Percentiles rank a stretch among this genome's conserved stretches.
phyloP scores from a whole-genome alignment of 148 eudicot genomes.

The Cornus suecica region DNA sequence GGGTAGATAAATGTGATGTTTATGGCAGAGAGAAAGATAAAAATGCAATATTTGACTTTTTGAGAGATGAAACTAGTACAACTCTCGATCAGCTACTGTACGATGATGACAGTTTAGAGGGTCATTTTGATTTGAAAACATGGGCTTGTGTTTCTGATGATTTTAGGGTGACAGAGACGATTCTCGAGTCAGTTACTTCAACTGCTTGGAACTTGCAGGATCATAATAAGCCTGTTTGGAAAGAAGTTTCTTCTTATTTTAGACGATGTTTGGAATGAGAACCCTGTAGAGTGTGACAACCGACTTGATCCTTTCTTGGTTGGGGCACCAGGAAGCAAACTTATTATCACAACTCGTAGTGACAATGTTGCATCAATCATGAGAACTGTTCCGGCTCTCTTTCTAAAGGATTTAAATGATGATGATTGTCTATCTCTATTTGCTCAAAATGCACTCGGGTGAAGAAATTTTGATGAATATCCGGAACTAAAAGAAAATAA shows the following conservation, averaged over 20 bases:
- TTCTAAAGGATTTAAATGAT: not conserved
- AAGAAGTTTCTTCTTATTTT: slow-evolving; percentile 17
- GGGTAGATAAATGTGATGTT: slow-evolving; percentile 3
- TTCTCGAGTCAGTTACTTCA: not conserved
- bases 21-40: slow-evolving; percentile 5
- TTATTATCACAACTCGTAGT: slow-evolving; percentile 24
- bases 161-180: not conserved
- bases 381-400: slow-evolving; percentile 13
- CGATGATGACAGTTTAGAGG: slow-evolving; percentile 7
- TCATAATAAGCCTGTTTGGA: not conserved
- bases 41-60: not conserved
- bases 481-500: not conserved
- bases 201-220: not conserved
- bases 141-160: slow-evolving; percentile 13
- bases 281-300: not conserved
- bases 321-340: slow-evolving; percentile 23
- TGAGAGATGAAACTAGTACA: slow-evolving; percentile 8
- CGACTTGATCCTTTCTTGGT: not conserved
- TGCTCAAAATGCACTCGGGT: not conserved
- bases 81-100: slow-evolving; percentile 21
- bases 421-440: slow-evolving; percentile 4
- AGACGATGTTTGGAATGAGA: slow-evolving; percentile 26
- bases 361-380: not conserved
- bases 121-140: slow-evolving; percentile 8
- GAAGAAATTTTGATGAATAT: not conserved